Conservation (phyloP, 345 rosid genomes). For the Moricandia moricandioides region DNA sequence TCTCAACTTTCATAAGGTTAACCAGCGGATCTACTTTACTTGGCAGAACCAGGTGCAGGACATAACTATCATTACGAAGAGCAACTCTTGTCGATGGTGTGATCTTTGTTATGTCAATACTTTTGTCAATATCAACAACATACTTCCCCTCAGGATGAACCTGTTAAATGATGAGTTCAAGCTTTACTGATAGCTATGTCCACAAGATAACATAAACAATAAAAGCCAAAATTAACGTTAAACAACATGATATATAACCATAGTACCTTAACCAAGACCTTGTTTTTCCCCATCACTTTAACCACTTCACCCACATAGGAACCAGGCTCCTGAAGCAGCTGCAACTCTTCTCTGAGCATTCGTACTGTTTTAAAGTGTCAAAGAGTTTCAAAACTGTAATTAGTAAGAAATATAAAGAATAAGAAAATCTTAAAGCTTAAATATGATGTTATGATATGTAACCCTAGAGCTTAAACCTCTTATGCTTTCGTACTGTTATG, state of each 20-base stretch:
- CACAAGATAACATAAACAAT: neutral
- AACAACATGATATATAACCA: neutral
- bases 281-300: conserved; percentile 98
- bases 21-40: conserved; percentile 98
- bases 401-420: neutral
- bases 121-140: conserved; percentile 96
- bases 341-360: conserved; percentile 94
- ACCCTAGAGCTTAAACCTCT: neutral
- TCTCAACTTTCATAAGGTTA: conserved; percentile 98
- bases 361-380: conserved; percentile 50
- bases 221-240: neutral
- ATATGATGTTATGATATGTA: neutral
- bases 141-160: conserved; percentile 99
- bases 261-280: conserved; percentile 86
- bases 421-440: neutral
- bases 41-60: conserved; percentile 86
- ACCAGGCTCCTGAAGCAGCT: conserved; percentile 98
- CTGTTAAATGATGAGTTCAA: conserved; percentile 38
- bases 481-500: no score
- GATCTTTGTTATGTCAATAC: conserved; percentile 87
- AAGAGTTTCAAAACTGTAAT: neutral
- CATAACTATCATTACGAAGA: conserved; percentile 97
- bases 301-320: conserved; percentile 99
- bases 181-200: neutral
- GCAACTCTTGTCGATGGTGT: conserved; percentile 97